Evolutionary conservation across 108 stramenopile genomes (phyloP).

Genomic region (Fistulifera solaris): DNA sequence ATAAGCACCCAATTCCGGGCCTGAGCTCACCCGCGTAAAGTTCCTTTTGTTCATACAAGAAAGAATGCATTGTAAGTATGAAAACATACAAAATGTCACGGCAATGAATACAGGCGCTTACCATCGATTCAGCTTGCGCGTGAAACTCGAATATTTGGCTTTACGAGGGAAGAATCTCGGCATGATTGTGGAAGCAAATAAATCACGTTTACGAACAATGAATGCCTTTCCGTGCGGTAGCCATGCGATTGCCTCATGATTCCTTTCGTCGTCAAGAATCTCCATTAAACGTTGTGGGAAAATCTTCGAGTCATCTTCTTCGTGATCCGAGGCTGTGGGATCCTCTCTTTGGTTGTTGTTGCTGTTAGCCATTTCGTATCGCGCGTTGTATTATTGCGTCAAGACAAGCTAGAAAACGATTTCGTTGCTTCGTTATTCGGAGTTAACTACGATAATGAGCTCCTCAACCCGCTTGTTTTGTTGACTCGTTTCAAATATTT

Average conservation of each 20-base stretch:
- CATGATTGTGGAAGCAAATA: slow-evolving; percentile 51
- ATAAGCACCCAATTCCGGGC: slow-evolving; percentile 64
- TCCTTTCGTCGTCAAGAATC: slow-evolving; percentile 33
- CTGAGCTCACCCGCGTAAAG: slow-evolving; percentile 55
- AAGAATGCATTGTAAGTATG: not conserved
- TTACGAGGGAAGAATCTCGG: slow-evolving; percentile 50
- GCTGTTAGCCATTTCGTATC: too few relatives aligned
- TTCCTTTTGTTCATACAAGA: slow-evolving; percentile 27
- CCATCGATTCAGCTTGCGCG: slow-evolving; percentile 65
- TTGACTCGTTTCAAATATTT: too few relatives aligned
- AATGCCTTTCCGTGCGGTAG: slow-evolving; percentile 54
- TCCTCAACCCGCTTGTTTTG: too few relatives aligned
- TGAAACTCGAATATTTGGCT: slow-evolving; percentile 71
- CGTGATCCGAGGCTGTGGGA: slow-evolving; percentile 7
- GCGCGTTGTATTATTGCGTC: too few relatives aligned
- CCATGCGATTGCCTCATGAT: slow-evolving; percentile 51
- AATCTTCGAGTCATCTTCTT: slow-evolving; percentile 28
- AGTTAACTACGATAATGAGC: too few relatives aligned
- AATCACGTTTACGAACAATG: slow-evolving; percentile 51
- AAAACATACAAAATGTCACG: not conserved
- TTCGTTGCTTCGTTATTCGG: too few relatives aligned
- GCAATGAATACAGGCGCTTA: slow-evolving; percentile 12
- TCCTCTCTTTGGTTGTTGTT: slow-evolving; percentile 10
- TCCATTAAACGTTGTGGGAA: slow-evolving; percentile 51
- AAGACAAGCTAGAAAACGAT: too few relatives aligned